Evolutionary conservation across 148 eudicot genomes (phyloP).

Genomic region (Talinum fruticosum): DNA sequence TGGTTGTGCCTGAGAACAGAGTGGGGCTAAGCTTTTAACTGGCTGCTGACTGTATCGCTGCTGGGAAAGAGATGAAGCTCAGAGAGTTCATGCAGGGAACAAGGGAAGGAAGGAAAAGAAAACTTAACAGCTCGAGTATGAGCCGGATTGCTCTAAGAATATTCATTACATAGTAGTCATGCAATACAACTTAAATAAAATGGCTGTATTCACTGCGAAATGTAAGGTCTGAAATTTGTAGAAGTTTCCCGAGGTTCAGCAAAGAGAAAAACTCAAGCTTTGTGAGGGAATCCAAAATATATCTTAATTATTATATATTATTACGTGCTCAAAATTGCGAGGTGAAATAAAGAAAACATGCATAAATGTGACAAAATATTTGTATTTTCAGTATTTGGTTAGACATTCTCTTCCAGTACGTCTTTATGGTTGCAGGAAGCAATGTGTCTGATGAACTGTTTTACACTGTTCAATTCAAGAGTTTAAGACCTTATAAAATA

Average conservation of each 20-base stretch:
- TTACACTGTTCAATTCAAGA: neutral
- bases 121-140: neutral
- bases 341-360: neutral
- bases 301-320: too few relatives aligned
- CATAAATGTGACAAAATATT: neutral
- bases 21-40: too few relatives aligned
- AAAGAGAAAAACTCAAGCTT: neutral
- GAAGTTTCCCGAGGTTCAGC: neutral
- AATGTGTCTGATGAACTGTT: neutral
- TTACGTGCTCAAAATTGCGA: neutral
- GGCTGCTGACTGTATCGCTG: too few relatives aligned
- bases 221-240: neutral
- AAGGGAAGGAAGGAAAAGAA: neutral
- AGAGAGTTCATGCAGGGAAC: too few relatives aligned
- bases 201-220: neutral
- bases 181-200: neutral
- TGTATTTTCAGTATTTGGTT: neutral
- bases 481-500: neutral
- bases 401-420: neutral
- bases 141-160: neutral
- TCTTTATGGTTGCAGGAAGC: neutral
- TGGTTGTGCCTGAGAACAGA: too few relatives aligned
- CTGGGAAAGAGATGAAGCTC: too few relatives aligned
- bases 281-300: neutral
- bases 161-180: neutral